phyloP scores from a whole-genome alignment of 2,329 filamentous ascomycete genomes.

The Kalmusia sp. region DNA sequence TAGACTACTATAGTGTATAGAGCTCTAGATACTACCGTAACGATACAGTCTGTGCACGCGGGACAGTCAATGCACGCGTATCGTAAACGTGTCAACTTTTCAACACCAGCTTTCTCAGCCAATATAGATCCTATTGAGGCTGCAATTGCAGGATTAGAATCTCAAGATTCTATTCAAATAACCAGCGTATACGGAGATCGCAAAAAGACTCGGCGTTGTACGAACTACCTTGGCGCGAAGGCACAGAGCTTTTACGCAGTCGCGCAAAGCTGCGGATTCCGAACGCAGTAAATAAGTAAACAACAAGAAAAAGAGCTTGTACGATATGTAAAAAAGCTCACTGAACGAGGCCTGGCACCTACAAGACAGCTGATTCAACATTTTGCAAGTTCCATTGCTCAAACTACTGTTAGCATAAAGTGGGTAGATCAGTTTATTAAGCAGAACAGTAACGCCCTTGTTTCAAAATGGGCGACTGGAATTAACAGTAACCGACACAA shows the following conservation, averaged over 20 bases:
- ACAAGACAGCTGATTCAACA: slow-evolving; percentile 16
- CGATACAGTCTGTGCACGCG: too few species aligned
- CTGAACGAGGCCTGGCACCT: slow-evolving; percentile 14
- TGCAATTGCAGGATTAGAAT: slow-evolving; percentile 13
- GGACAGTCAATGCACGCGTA: too few species aligned
- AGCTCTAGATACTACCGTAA: too few species aligned
- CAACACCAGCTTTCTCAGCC: slow-evolving; percentile 10
- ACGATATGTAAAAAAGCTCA: slow-evolving; percentile 15
- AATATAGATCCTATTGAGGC: slow-evolving; percentile 13
- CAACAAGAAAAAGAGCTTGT: slow-evolving; percentile 9
- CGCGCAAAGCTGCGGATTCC: background rate
- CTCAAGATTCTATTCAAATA: slow-evolving; percentile 1
- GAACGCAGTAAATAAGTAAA: background rate
- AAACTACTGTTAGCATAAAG: slow-evolving; percentile 8
- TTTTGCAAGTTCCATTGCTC: slow-evolving; percentile 12
- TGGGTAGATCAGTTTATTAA: slow-evolving; percentile 13
- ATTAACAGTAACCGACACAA: slow-evolving; percentile 18
- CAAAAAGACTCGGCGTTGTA: slow-evolving; percentile 11
- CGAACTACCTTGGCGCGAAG: slow-evolving; percentile 8
- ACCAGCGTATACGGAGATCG: slow-evolving; percentile 5
- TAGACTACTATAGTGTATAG: too few species aligned
- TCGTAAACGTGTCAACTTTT: too few species aligned
- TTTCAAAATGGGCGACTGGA: slow-evolving; percentile 14
- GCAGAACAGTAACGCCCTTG: slow-evolving; percentile 2
- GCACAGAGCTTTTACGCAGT: background rate